A percentile compares a stretch with the other conserved stretches of the same genome.
Evolutionary conservation across 2,329 filamentous ascomycete genomes (phyloP).

Genomic region (Dactylella cylindrospora): DNA sequence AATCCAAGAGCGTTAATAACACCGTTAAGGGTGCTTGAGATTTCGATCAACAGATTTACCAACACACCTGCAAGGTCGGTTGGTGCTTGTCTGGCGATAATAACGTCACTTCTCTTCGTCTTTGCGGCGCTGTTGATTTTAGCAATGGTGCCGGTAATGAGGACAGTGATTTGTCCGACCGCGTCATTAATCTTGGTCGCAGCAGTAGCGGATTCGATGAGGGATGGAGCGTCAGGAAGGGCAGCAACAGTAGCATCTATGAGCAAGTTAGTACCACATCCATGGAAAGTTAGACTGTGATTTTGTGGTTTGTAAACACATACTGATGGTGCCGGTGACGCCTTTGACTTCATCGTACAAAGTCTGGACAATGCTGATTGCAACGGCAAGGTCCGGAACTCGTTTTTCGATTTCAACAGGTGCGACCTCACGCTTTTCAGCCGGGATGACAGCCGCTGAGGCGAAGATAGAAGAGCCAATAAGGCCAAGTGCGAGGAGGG

Average conservation of each 20-base stretch:
- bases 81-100: neutral
- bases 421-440: neutral
- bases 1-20: constrained; percentile 25
- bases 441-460: constrained; percentile 11
- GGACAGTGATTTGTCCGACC: constrained; percentile 9
- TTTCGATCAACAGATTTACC: constrained; percentile 10
- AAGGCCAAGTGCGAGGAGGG: constrained; percentile 20
- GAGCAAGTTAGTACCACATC: neutral
- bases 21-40: constrained; percentile 17
- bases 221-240: neutral
- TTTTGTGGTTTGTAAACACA: no score
- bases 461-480: constrained; percentile 14
- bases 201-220: constrained; percentile 5
- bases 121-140: constrained; percentile 6
- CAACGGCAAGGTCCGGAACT: neutral
- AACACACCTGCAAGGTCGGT: constrained; percentile 10
- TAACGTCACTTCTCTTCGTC: neutral
- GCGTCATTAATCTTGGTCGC: constrained; percentile 5
- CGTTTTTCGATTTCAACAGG: constrained; percentile 4
- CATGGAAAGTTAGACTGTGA: neutral
- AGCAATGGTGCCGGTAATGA: constrained; percentile 1
- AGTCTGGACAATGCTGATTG: constrained; percentile 1
- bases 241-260: constrained; percentile 17
- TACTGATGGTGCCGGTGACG: constrained; percentile 19
- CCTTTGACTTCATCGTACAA: constrained; percentile 5